These are phyloP conservation scores for Picochlorum sp. DNA, from an alignment of 139 green algal species.

Conservation along the genomic window DNA sequence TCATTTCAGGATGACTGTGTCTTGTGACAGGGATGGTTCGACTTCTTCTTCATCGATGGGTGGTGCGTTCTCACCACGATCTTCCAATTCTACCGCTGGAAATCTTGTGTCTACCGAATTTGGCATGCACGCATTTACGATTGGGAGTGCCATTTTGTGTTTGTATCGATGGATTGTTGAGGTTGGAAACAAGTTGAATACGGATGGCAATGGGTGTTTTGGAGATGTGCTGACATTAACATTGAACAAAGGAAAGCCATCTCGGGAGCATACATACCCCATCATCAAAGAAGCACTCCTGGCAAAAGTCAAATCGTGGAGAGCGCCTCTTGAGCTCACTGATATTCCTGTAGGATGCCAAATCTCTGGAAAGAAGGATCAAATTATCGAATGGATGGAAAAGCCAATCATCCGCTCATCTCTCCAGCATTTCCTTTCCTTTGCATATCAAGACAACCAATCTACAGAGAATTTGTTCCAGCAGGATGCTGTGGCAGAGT, in stretches of 20 bases:
- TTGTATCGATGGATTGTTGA: slow-evolving; percentile 38
- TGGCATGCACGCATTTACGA: slow-evolving; percentile 45
- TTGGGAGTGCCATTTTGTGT: slow-evolving; percentile 33
- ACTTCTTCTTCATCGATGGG: no score
- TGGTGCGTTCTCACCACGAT: background rate
- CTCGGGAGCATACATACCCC: slow-evolving; percentile 32
- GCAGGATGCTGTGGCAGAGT: slow-evolving; percentile 44
- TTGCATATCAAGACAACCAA: no score
- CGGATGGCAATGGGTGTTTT: background rate
- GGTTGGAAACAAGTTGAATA: slow-evolving; percentile 28
- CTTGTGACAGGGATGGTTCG: slow-evolving; percentile 7
- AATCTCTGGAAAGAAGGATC: slow-evolving; percentile 12
- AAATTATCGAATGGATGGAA: slow-evolving; percentile 13
- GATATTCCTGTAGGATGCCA: slow-evolving; percentile 22
- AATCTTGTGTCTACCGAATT: slow-evolving; percentile 19
- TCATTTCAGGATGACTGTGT: slow-evolving; percentile 31
- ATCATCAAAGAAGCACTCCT: slow-evolving; percentile 31
- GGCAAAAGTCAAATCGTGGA: slow-evolving; percentile 23
- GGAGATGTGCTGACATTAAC: slow-evolving; percentile 20
- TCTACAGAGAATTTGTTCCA: slow-evolving; percentile 22
- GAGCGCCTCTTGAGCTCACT: slow-evolving; percentile 15
- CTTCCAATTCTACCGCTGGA: background rate
- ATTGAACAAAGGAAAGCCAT: slow-evolving; percentile 41
- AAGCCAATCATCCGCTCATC: background rate
- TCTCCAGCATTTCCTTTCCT: background rate